Percentiles rank a stretch among this genome's conserved stretches.
These are phyloP conservation scores for Diaporthe sp. DNA, from an alignment of 2,329 filamentous ascomycete species.

Conservation along the genomic window DNA sequence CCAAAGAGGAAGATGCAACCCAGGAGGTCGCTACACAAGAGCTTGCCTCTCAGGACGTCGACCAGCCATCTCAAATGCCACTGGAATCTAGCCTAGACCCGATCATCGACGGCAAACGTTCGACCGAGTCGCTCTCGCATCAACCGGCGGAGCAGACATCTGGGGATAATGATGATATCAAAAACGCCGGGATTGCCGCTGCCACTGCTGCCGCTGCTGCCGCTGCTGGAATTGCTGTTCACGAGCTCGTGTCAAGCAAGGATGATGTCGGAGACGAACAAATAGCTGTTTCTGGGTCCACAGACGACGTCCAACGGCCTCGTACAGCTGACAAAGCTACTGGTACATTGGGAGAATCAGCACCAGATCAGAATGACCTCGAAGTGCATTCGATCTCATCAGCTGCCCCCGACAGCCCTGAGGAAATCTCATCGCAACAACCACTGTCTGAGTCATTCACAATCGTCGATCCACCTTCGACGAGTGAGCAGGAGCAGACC, in stretches of 20 bases:
- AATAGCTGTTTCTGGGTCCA: not conserved
- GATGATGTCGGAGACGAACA: not conserved
- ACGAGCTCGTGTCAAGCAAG: not conserved
- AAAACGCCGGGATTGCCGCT: conserved; percentile 12
- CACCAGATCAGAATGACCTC: conserved; percentile 2
- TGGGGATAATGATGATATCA: not conserved
- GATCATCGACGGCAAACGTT: not conserved
- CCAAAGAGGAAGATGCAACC: not conserved
- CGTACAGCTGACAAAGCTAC: conserved; percentile 16
- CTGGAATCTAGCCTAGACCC: not conserved
- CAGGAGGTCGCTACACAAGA: not conserved
- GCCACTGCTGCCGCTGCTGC: conserved; percentile 20
- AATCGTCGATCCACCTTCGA: conserved; percentile 36
- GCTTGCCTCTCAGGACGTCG: not conserved
- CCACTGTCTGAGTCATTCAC: conserved; percentile 44
- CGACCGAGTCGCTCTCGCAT: not conserved
- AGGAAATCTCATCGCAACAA: conserved; percentile 36
- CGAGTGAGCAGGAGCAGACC: conserved; percentile 28
- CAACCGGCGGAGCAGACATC: not conserved
- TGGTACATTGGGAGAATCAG: conserved; percentile 2
- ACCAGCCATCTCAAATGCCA: not conserved
- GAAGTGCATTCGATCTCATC: conserved; percentile 14
- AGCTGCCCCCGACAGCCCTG: conserved; percentile 11
- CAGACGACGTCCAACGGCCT: conserved; percentile 6
- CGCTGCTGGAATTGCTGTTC: conserved; percentile 22